phyloP scores from a whole-genome alignment of 2,329 filamentous ascomycete genomes.

The Alternaria tenuissima region DNA sequence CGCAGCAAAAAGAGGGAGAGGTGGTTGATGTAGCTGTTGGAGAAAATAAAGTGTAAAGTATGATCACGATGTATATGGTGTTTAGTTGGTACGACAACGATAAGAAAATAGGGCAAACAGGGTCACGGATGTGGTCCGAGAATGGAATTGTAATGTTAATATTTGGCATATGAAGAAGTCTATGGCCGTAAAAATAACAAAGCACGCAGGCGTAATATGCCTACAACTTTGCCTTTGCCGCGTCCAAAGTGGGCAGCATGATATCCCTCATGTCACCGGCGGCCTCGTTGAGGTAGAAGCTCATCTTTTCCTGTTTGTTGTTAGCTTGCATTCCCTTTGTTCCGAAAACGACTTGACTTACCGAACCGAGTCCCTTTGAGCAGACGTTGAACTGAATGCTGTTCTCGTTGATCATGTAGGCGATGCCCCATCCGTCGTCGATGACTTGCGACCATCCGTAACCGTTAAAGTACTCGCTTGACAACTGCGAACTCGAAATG shows the following conservation, averaged over 20 bases:
- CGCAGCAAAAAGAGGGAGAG: background rate
- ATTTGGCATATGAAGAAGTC: background rate
- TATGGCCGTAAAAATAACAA: background rate
- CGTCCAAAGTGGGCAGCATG: slow-evolving; percentile 79
- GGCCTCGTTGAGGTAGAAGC: slow-evolving; percentile 93
- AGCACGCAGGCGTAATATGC: background rate
- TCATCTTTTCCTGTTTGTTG: slow-evolving; percentile 74
- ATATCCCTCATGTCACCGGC: slow-evolving; percentile 89
- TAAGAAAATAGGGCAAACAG: background rate
- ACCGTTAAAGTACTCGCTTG: slow-evolving; percentile 97
- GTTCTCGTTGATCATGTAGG: slow-evolving; percentile 99
- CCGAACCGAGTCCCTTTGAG: slow-evolving; percentile 85
- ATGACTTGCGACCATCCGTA: slow-evolving; percentile 99
- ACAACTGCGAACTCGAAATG: slow-evolving; percentile 87
- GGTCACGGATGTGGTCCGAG: background rate
- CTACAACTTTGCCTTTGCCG: slow-evolving; percentile 88
- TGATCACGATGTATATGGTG: background rate
- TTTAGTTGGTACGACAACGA: background rate
- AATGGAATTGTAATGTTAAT: background rate
- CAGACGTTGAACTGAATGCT: slow-evolving; percentile 98
- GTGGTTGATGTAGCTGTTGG: background rate
- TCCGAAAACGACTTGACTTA: slow-evolving; percentile 30
- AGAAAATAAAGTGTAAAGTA: background rate
- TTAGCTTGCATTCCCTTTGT: slow-evolving; percentile 22
- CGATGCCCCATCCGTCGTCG: slow-evolving; percentile 94